Conservation (phyloP, 2,329 filamentous ascomycete genomes). For the Sporothrix protearum region DNA sequence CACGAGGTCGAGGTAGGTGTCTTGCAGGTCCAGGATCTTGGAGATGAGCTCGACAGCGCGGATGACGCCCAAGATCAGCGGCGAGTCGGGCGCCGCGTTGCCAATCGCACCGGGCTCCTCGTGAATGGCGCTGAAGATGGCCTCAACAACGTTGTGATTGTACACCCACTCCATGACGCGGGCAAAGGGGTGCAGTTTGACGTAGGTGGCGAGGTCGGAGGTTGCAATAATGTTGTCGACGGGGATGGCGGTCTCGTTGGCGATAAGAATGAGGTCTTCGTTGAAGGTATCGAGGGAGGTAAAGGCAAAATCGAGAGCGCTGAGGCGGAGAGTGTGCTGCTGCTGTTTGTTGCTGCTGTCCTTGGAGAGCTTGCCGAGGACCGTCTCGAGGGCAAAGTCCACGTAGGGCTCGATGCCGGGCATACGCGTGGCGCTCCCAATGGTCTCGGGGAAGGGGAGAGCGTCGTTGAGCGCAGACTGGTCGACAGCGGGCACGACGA, state of each 20-base stretch:
- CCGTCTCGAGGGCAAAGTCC: conserved; percentile 80
- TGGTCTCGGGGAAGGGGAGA: conserved; percentile 79
- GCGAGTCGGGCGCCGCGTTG: conserved; percentile 70
- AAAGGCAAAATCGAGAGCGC: conserved; percentile 78
- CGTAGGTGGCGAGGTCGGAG: conserved; percentile 73
- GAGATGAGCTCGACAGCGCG: conserved; percentile 81
- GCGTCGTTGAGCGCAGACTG: conserved; percentile 64
- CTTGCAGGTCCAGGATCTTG: conserved; percentile 77
- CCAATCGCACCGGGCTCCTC: conserved; percentile 71
- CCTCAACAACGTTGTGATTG: conserved; percentile 80
- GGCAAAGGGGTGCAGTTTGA: conserved; percentile 85
- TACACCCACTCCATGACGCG: conserved; percentile 98
- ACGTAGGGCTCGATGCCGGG: conserved; percentile 89
- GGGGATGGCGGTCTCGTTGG: conserved; percentile 70
- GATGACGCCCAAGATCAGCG: conserved; percentile 73
- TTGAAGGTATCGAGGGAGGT: conserved; percentile 84
- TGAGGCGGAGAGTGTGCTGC: conserved; percentile 68
- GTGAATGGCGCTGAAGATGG: conserved; percentile 74
- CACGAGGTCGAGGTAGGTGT: conserved; percentile 87
- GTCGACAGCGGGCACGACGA: conserved; percentile 64
- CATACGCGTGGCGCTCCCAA: conserved; percentile 70
- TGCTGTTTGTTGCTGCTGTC: conserved; percentile 55
- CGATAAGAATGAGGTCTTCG: conserved; percentile 83
- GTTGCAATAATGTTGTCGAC: conserved; percentile 73
- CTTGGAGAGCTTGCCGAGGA: conserved; percentile 64